These are phyloP conservation scores for Zymoseptoria pseudotritici DNA, from an alignment of 2,329 filamentous ascomycete genomes.

Conservation along the genomic window DNA sequence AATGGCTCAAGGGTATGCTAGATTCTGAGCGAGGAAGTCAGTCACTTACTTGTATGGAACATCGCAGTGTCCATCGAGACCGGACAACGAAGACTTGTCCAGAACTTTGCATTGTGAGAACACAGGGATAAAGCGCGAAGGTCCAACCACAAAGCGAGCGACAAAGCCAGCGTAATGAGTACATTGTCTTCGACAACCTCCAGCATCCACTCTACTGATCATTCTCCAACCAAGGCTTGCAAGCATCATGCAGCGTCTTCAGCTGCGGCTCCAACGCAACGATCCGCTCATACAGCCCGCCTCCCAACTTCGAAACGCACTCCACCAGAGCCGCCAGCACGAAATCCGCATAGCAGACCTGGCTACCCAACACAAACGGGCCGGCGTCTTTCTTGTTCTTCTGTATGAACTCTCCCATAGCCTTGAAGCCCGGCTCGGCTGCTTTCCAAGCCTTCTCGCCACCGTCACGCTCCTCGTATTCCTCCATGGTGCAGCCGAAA, in stretches of 20 bases:
- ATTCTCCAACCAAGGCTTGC: slow-evolving; percentile 13
- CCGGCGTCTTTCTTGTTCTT: slow-evolving; percentile 19
- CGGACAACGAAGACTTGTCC: background rate
- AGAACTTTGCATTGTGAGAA: background rate
- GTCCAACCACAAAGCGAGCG: background rate
- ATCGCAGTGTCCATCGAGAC: background rate
- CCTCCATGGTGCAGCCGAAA: slow-evolving; percentile 18
- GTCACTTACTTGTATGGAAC: background rate
- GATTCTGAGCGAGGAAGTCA: background rate
- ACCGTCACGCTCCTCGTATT: slow-evolving; percentile 23
- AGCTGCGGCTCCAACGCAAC: slow-evolving; percentile 3
- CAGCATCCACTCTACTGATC: slow-evolving; percentile 2
- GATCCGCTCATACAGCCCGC: slow-evolving; percentile 12
- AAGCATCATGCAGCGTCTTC: slow-evolving; percentile 14
- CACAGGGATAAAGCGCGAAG: background rate
- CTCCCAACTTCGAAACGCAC: slow-evolving; percentile 12
- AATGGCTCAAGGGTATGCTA: background rate
- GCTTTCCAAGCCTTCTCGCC: slow-evolving; percentile 20
- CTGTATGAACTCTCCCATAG: slow-evolving; percentile 12
- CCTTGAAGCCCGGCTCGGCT: slow-evolving; percentile 12
- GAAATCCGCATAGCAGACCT: slow-evolving; percentile 21
- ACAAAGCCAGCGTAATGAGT: background rate
- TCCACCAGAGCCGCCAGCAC: slow-evolving; percentile 18
- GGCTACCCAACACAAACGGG: slow-evolving; percentile 19
- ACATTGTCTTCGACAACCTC: background rate